Base-by-base conservation (phyloP, 2,329 filamentous ascomycete species). In the Monilinia fructigena region DNA sequence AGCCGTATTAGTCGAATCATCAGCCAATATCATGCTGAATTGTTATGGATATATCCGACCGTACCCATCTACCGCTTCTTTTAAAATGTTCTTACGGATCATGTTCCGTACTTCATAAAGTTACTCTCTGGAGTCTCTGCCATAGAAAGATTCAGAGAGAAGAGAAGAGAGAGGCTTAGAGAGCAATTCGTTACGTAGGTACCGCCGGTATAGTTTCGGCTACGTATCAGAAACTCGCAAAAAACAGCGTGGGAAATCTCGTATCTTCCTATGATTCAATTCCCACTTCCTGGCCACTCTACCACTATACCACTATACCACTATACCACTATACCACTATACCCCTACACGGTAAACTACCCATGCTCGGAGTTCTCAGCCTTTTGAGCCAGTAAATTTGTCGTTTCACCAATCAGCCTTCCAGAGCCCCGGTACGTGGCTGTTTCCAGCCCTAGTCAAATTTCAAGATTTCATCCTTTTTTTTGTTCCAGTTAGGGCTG, bases 221-320 rank as follows among this genome's bases (percentile, higher is more conserved):
- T 45, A 28, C 38, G 55, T 23, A 60, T 60, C 26, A 60, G 45
- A 50, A 60, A 18, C 11, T 60, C 45, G n/a, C 58, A 11, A 38
- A 60, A 50, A 61, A 20, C 47, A 61, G 58, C 45, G 47, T 61
- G 45, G n/a, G 58, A 61, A 61, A 61, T 50, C 58, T 61, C 58
- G 58, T 61, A 61, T 61, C 58, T 50, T 26, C 12, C 58, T 48
- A 20, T 47, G 5, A 28, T 42, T 35, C 42, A 56, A 56, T 45
- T 58, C 55, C 55, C 16, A 45, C 48, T 50, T 31, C 58, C 20
- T 60, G 56, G 35, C 6, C 20, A 20, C 56, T 35, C 4, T 45
- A 28, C 42, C 42, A 20, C 42, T 16, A 7, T 47, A 47, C 45
- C 45, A 48, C 20, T 14, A 8, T 60, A 35, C 23, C 58, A n/a